Evolutionary conservation across 2,329 filamentous ascomycete species (phyloP).

Genomic region (Penicillium griseofulvum): DNA sequence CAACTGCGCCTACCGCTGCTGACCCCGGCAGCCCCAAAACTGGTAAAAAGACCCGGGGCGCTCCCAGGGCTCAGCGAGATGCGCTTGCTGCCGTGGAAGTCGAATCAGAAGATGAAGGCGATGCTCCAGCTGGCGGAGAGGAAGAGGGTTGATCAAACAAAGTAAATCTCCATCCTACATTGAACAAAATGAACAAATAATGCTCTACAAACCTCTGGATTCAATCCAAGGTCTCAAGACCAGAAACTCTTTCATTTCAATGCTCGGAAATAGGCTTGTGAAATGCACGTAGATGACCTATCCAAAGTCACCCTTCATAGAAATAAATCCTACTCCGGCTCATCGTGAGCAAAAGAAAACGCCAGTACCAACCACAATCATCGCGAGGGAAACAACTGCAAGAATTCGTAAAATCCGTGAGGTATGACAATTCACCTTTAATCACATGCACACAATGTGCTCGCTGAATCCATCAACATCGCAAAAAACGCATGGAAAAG

Average conservation of each 20-base stretch:
- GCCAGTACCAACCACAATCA: background rate
- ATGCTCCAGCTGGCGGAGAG: conserved; percentile 19
- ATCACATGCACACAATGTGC: background rate
- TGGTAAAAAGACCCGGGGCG: conserved; percentile 17
- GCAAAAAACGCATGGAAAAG: conserved; percentile 1
- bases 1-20: conserved; percentile 9
- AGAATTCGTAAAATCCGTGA: conserved; percentile 9
- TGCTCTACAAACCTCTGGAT: background rate
- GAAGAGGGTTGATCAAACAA: conserved; percentile 14
- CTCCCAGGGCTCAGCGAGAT: conserved; percentile 20
- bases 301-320: background rate
- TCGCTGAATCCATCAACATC: background rate
- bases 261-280: background rate
- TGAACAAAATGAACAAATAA: background rate
- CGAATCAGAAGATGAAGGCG: conserved; percentile 31
- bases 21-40: conserved; percentile 6
- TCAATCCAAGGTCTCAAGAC: background rate
- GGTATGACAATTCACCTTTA: background rate
- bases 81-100: conserved; percentile 35
- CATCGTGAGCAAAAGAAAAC: background rate
- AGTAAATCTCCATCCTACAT: background rate
- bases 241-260: background rate
- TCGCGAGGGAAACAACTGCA: background rate
- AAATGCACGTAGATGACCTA: conserved; percentile 3
- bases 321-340: background rate